These are phyloP conservation scores for Tuber melanosporum DNA, from an alignment of 495 filamentous ascomycete species.

Conservation along the genomic window DNA sequence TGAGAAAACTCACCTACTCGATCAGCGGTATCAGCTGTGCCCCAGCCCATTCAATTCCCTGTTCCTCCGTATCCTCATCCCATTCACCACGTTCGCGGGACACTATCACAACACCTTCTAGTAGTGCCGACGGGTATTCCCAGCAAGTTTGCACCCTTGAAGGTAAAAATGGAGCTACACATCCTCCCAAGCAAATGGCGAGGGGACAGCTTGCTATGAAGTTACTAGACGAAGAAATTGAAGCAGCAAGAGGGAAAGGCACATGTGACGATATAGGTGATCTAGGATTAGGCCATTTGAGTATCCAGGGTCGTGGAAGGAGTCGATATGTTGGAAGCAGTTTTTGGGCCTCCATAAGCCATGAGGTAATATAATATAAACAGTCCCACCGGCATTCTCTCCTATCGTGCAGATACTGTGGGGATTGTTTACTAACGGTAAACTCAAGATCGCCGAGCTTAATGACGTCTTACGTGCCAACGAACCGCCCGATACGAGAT, in stretches of 20 bases:
- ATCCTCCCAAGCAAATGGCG: neutral
- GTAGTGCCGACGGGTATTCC: constrained; percentile 13
- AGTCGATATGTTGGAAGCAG: constrained; percentile 82
- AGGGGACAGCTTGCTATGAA: constrained; percentile 7
- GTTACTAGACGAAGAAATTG: constrained; percentile 40
- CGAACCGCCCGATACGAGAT: neutral
- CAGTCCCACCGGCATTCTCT: neutral
- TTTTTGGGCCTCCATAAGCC: constrained; percentile 81
- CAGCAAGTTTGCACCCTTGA: neutral
- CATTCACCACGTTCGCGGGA: constrained; percentile 20
- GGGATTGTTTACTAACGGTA: constrained; percentile 11
- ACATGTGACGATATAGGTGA: constrained; percentile 47
- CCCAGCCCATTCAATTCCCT: neutral
- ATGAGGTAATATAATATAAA: constrained; percentile 56
- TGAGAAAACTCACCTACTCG: constrained; percentile 19
- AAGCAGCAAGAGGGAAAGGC: constrained; percentile 26
- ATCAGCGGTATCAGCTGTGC: neutral
- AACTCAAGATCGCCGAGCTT: constrained; percentile 32
- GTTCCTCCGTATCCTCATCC: neutral
- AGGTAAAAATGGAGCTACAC: neutral
- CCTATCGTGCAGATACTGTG: neutral
- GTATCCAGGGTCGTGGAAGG: constrained; percentile 70
- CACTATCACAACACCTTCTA: constrained; percentile 18
- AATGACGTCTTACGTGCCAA: constrained; percentile 24
- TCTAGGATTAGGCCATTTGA: constrained; percentile 70